Conservation (phyloP, 371 early-diverging fungal species). For the Mucor velutinosus region DNA sequence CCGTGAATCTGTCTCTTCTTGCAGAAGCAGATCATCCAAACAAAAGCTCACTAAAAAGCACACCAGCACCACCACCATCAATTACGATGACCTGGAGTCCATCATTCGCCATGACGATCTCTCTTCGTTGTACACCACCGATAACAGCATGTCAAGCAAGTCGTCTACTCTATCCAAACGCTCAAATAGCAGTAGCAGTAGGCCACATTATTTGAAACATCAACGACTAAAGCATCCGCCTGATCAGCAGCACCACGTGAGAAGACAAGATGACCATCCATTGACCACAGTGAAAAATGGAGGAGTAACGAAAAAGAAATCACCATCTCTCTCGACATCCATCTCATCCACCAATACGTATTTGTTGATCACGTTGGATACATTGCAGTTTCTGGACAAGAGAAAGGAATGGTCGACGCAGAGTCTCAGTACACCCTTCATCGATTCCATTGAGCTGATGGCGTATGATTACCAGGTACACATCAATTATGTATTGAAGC, state of each 20-base stretch:
- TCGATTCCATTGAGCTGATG: slow-evolving; percentile 13
- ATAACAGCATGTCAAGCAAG: not conserved
- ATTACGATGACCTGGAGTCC: slow-evolving; percentile 2
- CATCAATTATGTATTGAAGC: slow-evolving; percentile 15
- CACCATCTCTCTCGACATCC: not conserved
- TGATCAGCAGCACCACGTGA: not conserved
- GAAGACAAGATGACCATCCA: not conserved
- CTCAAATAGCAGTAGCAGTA: not conserved
- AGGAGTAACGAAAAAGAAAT: not conserved
- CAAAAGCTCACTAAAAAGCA: not conserved
- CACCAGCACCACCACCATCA: not conserved
- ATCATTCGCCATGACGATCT: slow-evolving; percentile 24
- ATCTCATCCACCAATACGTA: slow-evolving; percentile 4
- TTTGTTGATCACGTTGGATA: slow-evolving; percentile 18
- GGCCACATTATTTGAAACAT: not conserved
- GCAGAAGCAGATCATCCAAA: not conserved
- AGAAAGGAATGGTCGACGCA: slow-evolving; percentile 16
- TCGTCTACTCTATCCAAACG: not conserved
- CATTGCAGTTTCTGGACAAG: slow-evolving; percentile 10
- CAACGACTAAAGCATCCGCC: slow-evolving; percentile 4
- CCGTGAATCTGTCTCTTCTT: slow-evolving; percentile 7
- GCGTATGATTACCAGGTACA: slow-evolving; percentile 17
- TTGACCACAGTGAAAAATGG: not conserved
- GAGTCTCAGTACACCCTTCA: slow-evolving; percentile 9
- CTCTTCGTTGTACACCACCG: slow-evolving; percentile 9